Evolutionary conservation across 768 basidiomycete genomes (phyloP).

Genomic region (Kwoniella sp.): DNA sequence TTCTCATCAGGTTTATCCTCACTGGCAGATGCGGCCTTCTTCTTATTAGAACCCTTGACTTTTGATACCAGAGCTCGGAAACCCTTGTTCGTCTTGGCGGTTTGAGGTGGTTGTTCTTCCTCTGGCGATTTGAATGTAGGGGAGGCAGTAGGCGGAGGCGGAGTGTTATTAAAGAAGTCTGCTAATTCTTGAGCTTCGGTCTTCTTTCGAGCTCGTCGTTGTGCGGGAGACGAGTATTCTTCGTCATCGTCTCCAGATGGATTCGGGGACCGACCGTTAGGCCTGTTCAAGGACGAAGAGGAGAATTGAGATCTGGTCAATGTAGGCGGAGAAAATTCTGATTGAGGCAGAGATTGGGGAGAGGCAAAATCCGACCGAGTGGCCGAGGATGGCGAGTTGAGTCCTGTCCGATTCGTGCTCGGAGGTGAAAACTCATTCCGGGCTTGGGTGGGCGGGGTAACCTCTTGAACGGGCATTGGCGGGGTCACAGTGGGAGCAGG

Average conservation of each 20-base stretch:
- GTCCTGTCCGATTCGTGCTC: neutral
- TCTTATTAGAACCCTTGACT: slow-evolving; percentile 59
- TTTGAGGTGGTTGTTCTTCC: slow-evolving; percentile 18
- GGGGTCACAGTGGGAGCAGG: slow-evolving; percentile 10
- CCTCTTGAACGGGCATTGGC: neutral
- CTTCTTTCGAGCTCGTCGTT: slow-evolving; percentile 11
- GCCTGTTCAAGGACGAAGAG: slow-evolving; percentile 8
- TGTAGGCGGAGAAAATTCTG: neutral
- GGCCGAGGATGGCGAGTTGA: neutral
- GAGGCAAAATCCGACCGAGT: neutral
- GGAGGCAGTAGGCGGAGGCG: slow-evolving; percentile 28
- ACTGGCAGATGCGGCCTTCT: neutral
- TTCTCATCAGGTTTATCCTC: neutral
- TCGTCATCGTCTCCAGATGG: slow-evolving; percentile 20
- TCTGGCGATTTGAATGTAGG: slow-evolving; percentile 16
- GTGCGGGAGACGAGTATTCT: slow-evolving; percentile 8
- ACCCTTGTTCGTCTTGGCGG: slow-evolving; percentile 48
- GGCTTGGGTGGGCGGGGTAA: neutral
- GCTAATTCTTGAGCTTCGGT: slow-evolving; percentile 47
- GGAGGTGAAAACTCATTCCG: neutral
- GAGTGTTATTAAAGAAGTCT: slow-evolving; percentile 45
- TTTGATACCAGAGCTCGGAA: slow-evolving; percentile 82
- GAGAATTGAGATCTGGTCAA: slow-evolving; percentile 10
- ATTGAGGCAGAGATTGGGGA: neutral
- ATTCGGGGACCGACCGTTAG: slow-evolving; percentile 6